phyloP scores from a whole-genome alignment of 345 rosid genomes.

The Nephelium lappaceum region DNA sequence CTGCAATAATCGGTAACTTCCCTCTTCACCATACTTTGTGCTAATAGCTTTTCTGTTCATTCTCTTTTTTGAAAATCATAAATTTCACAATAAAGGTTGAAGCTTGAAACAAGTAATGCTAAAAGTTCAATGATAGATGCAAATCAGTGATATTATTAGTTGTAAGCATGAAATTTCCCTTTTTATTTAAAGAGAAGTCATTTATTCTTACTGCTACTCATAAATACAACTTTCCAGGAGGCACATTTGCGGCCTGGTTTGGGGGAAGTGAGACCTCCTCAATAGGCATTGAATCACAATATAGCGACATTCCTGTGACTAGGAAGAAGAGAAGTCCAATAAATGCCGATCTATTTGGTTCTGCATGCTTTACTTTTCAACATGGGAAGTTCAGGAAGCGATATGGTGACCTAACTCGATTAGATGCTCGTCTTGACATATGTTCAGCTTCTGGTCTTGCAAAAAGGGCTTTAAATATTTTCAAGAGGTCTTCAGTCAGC shows the following conservation, averaged over 20 bases:
- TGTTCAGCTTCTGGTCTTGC: slow-evolving; percentile 65
- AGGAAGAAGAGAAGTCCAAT: slow-evolving; percentile 55
- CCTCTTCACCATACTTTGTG: neutral
- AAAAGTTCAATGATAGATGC: neutral
- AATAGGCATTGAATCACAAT: slow-evolving; percentile 23
- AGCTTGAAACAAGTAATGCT: neutral
- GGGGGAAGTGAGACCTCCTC: slow-evolving; percentile 39
- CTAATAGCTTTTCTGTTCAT: neutral
- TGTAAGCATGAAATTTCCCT: neutral
- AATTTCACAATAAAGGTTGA: neutral
- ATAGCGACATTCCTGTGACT: slow-evolving; percentile 19
- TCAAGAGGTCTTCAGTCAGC: slow-evolving; percentile 42
- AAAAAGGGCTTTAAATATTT: slow-evolving; percentile 42
- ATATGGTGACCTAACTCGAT: slow-evolving; percentile 72
- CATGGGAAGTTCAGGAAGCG: slow-evolving; percentile 64
- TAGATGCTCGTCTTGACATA: slow-evolving; percentile 78
- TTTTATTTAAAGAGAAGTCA: neutral
- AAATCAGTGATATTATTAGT: neutral
- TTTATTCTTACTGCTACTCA: slow-evolving; percentile 13
- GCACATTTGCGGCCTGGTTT: slow-evolving; percentile 64
- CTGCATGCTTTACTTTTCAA: slow-evolving; percentile 73
- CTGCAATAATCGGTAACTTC: slow-evolving; percentile 67
- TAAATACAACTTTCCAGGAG: slow-evolving; percentile 41
- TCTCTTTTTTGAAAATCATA: neutral
- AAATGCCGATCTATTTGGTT: slow-evolving; percentile 66